These are phyloP conservation scores for Hypoxylon rickii DNA, from an alignment of 495 filamentous ascomycete genomes.

Conservation along the genomic window DNA sequence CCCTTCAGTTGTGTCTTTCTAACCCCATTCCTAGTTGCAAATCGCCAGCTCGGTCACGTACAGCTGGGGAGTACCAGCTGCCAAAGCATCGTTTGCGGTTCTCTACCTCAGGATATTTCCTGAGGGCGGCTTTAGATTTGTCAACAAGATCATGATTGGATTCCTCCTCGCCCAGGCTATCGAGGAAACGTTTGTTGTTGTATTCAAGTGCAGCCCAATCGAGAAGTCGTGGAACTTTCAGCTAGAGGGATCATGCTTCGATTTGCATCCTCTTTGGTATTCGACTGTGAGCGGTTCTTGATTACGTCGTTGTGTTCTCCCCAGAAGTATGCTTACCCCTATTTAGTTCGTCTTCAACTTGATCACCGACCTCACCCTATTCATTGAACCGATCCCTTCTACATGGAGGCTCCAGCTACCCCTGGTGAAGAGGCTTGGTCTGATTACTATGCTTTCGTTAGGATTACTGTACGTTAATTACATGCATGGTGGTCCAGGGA, in stretches of 20 bases:
- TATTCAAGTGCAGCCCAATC: conserved; percentile 30
- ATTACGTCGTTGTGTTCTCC: neutral
- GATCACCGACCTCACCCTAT: conserved; percentile 33
- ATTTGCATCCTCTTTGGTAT: conserved; percentile 34
- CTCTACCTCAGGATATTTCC: conserved; percentile 34
- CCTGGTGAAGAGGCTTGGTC: conserved; percentile 44
- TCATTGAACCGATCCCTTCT: conserved; percentile 37
- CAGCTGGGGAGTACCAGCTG: conserved; percentile 27
- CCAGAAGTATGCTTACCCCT: conserved; percentile 4
- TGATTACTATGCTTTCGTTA: conserved; percentile 49
- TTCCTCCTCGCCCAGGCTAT: conserved; percentile 27
- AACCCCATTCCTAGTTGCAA: conserved; percentile 21
- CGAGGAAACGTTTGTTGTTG: conserved; percentile 29
- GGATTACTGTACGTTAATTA: conserved; percentile 45
- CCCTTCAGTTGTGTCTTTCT: neutral
- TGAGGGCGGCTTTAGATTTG: conserved; percentile 14
- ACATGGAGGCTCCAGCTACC: conserved; percentile 40
- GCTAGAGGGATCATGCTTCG: conserved; percentile 26
- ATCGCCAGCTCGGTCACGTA: conserved; percentile 21
- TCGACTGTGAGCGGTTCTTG: conserved; percentile 21
- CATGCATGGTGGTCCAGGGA: neutral
- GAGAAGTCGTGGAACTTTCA: conserved; percentile 28
- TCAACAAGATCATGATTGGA: conserved; percentile 27
- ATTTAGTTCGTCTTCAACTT: conserved; percentile 34
- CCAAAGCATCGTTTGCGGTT: conserved; percentile 33